phyloP scores from a whole-genome alignment of 2,329 filamentous ascomycete genomes.

The Ascochyta pisi region DNA sequence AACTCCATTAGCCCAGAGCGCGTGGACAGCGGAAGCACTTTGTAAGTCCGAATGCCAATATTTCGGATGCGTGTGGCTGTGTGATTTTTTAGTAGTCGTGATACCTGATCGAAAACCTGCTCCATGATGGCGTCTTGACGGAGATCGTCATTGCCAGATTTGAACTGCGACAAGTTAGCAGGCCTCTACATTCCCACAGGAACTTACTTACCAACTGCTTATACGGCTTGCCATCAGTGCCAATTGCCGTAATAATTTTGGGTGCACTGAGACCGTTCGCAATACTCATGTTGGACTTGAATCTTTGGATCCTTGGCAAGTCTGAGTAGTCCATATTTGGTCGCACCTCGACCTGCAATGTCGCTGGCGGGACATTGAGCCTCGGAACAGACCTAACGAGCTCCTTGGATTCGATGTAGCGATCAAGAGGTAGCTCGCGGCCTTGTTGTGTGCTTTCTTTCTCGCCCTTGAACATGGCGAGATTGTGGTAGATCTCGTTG shows the following conservation, averaged over 20 bases:
- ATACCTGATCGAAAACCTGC: conserved; percentile 97
- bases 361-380: conserved; percentile 83
- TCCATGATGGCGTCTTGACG: conserved; percentile 99
- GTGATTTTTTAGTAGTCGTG: conserved; percentile 84
- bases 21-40: conserved; percentile 87
- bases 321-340: conserved; percentile 76
- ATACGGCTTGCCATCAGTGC: conserved; percentile 78
- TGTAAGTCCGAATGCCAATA: conserved; percentile 93
- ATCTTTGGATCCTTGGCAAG: conserved; percentile 75
- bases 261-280: conserved; percentile 90
- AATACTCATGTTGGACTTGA: conserved; percentile 80
- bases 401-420: conserved; percentile 67
- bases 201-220: conserved; percentile 74
- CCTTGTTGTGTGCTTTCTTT: conserved; percentile 70
- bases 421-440: conserved; percentile 67
- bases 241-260: conserved; percentile 86
- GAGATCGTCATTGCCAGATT: conserved; percentile 94
- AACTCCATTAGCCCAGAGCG: conserved; percentile 95
- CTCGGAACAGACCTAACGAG: conserved; percentile 69
- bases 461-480: conserved; percentile 71
- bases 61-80: conserved; percentile 86
- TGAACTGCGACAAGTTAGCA: conserved; percentile 63
- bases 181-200: not conserved
- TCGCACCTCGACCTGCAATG: conserved; percentile 80
- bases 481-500: conserved; percentile 67